Base-by-base conservation (phyloP, 257 asterid genomes). In the Solanum appendiculatum region DNA sequence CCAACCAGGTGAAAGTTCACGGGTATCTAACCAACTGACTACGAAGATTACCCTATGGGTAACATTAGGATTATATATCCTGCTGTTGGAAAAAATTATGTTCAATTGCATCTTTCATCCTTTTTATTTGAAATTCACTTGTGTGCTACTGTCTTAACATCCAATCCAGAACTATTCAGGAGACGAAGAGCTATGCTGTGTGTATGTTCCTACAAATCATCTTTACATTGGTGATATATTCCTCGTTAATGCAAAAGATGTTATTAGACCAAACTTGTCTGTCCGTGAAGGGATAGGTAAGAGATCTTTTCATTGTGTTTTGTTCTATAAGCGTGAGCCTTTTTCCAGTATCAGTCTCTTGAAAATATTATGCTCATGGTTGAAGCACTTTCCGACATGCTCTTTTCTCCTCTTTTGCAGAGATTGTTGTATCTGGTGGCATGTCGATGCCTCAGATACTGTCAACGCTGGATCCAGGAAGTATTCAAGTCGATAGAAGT, bases 231-330 rank as follows among this genome's bases (percentile, higher is more conserved):
- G 94, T 58, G 94, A 92, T 90, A 89, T 92, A 54, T 92, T 92
- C 86, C 89, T 92, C 44, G 91, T 92, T 44, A 92, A 87, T 60
- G 83, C 92, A 80, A 88, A 88, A n/a, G 94, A 92, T 86, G 92
- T 92, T 78, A 92, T 92, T 27, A 87, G 94, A 60, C 93, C 94
- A 36, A 92, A 86, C 87, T 88, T 91, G 87, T 92, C 94, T n/a
- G 93, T 92, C 44, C 91, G 94, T 46, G 93, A 92, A 87, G 94
- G 94, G 63, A 92, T 92, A 86, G 94, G 94, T 92, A 88, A 89
- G 90, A 39, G 1, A 46, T 68, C 77, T 31, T 83, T 21, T 9
- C 40, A 11, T 66, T 10, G 13, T 69, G 27, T 44, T 51, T 51
- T 87, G 37, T 37, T 78, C 13, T 48, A 13, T 40, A 33, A 3